Evolutionary conservation across 1,284 basidiomycete species (phyloP).

Genomic region (Melampsora abietis-canadensis): DNA sequence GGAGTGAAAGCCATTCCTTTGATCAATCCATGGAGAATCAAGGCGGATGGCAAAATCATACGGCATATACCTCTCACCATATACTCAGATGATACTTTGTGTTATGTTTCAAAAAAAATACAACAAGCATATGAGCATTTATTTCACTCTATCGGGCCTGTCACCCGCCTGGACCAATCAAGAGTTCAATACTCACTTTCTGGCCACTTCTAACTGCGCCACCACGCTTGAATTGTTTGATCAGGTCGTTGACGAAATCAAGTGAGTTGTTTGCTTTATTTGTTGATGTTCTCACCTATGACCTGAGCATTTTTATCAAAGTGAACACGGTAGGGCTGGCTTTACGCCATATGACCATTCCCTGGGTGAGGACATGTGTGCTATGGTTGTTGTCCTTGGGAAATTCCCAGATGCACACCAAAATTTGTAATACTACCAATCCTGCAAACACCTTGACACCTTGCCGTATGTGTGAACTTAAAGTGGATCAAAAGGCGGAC

Average conservation of each 20-base stretch:
- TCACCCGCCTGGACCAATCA: neutral
- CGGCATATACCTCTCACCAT: conserved; percentile 3
- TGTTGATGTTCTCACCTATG: neutral
- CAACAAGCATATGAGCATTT: too few relatives aligned
- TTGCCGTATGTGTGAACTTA: neutral
- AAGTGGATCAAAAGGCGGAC: too few relatives aligned
- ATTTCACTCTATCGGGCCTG: neutral
- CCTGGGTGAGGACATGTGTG: neutral
- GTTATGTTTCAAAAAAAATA: neutral
- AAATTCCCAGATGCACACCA: conserved; percentile 6
- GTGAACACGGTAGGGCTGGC: neutral
- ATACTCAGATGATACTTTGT: conserved; percentile 10
- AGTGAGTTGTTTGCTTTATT: neutral
- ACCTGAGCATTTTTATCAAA: neutral
- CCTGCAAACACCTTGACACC: conserved; percentile 10
- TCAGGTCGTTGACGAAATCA: conserved; percentile 6
- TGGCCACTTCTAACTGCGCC: neutral
- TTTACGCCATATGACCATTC: conserved; percentile 3
- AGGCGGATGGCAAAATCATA: neutral
- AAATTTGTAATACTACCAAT: conserved; percentile 7
- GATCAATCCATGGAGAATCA: conserved; percentile 12
- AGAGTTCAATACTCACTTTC: conserved; percentile 13
- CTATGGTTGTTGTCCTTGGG: neutral
- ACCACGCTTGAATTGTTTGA: neutral
- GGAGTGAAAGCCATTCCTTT: neutral